These are phyloP conservation scores for Sporothrix humicola DNA, from an alignment of 2,329 filamentous ascomycete species.

Conservation along the genomic window DNA sequence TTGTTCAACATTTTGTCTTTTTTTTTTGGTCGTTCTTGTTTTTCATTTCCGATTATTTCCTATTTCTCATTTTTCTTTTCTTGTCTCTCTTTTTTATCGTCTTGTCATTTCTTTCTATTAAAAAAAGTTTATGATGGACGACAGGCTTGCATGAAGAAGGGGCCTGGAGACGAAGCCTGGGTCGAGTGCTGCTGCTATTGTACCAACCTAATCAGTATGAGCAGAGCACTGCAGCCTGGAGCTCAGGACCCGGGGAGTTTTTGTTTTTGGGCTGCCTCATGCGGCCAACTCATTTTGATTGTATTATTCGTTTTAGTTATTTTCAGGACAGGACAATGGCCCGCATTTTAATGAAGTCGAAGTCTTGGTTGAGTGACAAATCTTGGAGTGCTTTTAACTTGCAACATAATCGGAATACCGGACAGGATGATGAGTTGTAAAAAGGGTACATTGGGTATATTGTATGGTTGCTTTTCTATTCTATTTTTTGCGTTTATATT, in stretches of 20 bases:
- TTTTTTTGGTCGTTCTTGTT: slow-evolving; percentile 35
- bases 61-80: slow-evolving; percentile 34
- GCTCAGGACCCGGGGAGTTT: slow-evolving; percentile 29
- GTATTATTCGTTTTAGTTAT: slow-evolving; percentile 34
- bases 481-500: neutral
- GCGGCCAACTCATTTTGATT: slow-evolving; percentile 34
- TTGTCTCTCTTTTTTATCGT: slow-evolving; percentile 32
- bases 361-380: no score
- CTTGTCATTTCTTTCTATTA: slow-evolving; percentile 14
- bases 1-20: slow-evolving; percentile 13
- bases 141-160: slow-evolving; percentile 21
- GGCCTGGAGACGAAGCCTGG: slow-evolving; percentile 14
- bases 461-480: neutral
- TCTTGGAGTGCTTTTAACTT: neutral
- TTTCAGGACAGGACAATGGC: slow-evolving; percentile 30
- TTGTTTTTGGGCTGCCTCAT: slow-evolving; percentile 22
- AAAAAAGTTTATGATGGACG: slow-evolving; percentile 28
- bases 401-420: neutral
- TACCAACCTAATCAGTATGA: no score
- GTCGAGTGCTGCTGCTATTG: slow-evolving; percentile 27
- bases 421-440: neutral
- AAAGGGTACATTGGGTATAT: slow-evolving; percentile 21
- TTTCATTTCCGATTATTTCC: slow-evolving; percentile 29
- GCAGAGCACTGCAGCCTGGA: slow-evolving; percentile 33
- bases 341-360: slow-evolving; percentile 14